phyloP scores from a whole-genome alignment of 352 stramenopile genomes.

The Thalassiosira oceanica region DNA sequence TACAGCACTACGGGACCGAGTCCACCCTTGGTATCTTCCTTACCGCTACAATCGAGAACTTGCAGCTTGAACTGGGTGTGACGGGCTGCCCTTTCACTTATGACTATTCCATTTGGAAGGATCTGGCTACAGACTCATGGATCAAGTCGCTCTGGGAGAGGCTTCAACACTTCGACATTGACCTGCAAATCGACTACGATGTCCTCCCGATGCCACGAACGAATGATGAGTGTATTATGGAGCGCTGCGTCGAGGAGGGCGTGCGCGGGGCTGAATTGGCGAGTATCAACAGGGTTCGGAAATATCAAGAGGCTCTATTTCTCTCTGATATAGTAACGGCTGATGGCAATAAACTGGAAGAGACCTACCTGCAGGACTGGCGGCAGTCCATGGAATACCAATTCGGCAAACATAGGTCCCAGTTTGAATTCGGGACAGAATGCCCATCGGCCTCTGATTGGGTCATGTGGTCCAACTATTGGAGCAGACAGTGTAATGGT shows the following conservation, averaged over 20 bases:
- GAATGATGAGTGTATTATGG: neutral
- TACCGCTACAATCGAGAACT: neutral
- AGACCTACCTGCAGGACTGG: neutral
- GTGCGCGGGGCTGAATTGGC: neutral
- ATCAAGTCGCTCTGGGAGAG: neutral
- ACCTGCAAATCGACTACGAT: neutral
- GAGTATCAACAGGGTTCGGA: neutral
- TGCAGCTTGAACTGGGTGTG: slow-evolving; percentile 3
- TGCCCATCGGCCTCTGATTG: neutral
- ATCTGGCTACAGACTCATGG: neutral
- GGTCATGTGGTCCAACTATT: neutral
- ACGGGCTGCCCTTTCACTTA: neutral
- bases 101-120: neutral
- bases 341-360: neutral
- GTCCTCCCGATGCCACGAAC: neutral
- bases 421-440: neutral
- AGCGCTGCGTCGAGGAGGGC: neutral
- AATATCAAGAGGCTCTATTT: neutral
- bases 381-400: neutral
- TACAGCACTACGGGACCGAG: slow-evolving; percentile 1
- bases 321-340: neutral
- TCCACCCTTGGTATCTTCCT: neutral
- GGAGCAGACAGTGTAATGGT: no score
- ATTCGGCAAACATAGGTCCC: neutral
- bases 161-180: neutral